These are phyloP conservation scores for Austroboletus eburneus DNA, from an alignment of 768 basidiomycete species.

Conservation along the genomic window DNA sequence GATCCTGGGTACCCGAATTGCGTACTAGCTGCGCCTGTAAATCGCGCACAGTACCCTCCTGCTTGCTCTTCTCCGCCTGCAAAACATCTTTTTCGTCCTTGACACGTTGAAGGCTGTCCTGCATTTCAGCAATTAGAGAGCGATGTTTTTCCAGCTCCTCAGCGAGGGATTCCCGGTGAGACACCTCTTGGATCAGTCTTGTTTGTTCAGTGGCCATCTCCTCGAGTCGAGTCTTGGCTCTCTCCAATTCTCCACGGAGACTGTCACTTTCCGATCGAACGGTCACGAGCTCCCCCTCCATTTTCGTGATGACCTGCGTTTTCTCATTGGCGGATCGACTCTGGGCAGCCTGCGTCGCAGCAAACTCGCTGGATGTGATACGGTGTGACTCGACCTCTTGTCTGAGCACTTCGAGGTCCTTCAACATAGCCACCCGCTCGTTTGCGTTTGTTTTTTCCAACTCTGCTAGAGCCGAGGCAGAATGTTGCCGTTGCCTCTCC, in stretches of 20 bases:
- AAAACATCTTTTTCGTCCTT: constrained; percentile 81
- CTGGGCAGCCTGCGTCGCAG: constrained; percentile 36
- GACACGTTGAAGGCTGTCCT: constrained; percentile 70
- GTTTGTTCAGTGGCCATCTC: constrained; percentile 55
- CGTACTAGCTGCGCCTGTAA: constrained; percentile 70
- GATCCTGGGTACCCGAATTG: constrained; percentile 37
- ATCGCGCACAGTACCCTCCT: constrained; percentile 70
- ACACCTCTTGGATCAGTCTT: constrained; percentile 64
- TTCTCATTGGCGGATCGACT: constrained; percentile 52
- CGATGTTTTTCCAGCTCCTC: constrained; percentile 77
- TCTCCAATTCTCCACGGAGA: constrained; percentile 40
- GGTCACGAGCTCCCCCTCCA: constrained; percentile 48
- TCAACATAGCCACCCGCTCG: constrained; percentile 33
- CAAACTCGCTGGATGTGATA: constrained; percentile 40
- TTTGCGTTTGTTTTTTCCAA: constrained; percentile 13
- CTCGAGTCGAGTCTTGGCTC: constrained; percentile 56
- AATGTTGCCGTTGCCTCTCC: constrained; percentile 27
- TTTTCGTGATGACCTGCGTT: constrained; percentile 36
- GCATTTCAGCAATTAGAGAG: constrained; percentile 68
- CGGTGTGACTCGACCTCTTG: constrained; percentile 52
- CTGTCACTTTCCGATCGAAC: constrained; percentile 39
- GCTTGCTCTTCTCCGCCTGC: constrained; percentile 65
- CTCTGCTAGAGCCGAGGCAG: constrained; percentile 16
- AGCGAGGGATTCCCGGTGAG: constrained; percentile 68
- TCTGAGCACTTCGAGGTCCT: constrained; percentile 46